Evolutionary conservation across 2,329 filamentous ascomycete species (phyloP).

Genomic region (Arthrobotrys sinensis): DNA sequence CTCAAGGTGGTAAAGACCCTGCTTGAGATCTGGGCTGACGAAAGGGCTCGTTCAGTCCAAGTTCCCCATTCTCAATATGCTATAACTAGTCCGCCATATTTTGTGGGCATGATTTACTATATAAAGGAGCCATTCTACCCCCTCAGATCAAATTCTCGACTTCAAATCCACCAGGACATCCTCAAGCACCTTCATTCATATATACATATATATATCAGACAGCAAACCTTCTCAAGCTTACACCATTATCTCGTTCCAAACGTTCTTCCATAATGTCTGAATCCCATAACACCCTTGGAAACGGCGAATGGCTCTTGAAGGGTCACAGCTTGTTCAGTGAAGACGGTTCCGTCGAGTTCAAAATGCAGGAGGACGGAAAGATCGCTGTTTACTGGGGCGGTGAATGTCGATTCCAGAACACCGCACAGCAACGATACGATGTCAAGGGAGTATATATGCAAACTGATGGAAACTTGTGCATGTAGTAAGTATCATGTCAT

Average conservation of each 20-base stretch:
- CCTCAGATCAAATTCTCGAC: not conserved
- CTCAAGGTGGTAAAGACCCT: not conserved
- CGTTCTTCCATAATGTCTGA: slow-evolving; percentile 15
- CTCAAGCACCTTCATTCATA: not conserved
- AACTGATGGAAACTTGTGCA: slow-evolving; percentile 65
- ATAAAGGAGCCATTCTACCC: slow-evolving; percentile 18
- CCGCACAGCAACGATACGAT: slow-evolving; percentile 63
- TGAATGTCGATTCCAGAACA: slow-evolving; percentile 65
- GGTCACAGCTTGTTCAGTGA: slow-evolving; percentile 65
- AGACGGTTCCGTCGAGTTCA: slow-evolving; percentile 66
- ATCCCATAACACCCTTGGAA: slow-evolving; percentile 65
- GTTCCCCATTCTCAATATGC: not conserved
- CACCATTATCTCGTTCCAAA: not conserved
- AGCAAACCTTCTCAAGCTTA: not conserved
- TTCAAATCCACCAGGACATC: not conserved
- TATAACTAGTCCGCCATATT: not conserved
- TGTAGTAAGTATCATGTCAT: slow-evolving; percentile 65
- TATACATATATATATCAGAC: not conserved
- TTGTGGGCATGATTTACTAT: not conserved
- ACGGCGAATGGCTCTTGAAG: slow-evolving; percentile 65
- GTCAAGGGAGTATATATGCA: slow-evolving; percentile 66
- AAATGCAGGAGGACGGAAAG: slow-evolving; percentile 66
- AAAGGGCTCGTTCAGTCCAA: not conserved
- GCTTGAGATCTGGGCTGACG: not conserved
- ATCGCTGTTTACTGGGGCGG: slow-evolving; percentile 65